Percentiles rank a stretch among this genome's conserved stretches.
Evolutionary conservation across 306 rosid species (phyloP).

Genomic region (Delonix regia): DNA sequence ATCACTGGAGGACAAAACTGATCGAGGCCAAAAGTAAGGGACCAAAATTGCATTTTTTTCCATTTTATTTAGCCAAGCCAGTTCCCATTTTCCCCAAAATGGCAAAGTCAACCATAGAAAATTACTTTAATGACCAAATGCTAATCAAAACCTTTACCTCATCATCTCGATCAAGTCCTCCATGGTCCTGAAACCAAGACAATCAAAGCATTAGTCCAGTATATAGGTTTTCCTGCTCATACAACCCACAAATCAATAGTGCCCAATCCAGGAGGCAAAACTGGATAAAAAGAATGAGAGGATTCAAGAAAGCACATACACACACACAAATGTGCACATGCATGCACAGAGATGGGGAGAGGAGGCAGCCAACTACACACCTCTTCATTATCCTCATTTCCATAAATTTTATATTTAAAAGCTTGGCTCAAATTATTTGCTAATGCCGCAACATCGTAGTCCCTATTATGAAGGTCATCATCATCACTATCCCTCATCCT

Average conservation of each 20-base stretch:
- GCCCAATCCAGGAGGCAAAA: constrained; percentile 20
- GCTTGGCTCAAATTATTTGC: constrained; percentile 98
- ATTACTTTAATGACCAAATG: constrained; percentile 18
- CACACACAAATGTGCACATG: constrained; percentile 10
- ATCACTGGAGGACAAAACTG: no score
- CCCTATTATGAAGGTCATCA: constrained; percentile 89
- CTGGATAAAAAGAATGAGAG: neutral
- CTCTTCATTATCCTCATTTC: constrained; percentile 92
- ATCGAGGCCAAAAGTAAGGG: no score
- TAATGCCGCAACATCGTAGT: constrained; percentile 88
- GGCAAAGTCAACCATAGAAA: constrained; percentile 31
- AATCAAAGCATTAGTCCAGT: constrained; percentile 34
- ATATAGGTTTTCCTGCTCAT: constrained; percentile 3
- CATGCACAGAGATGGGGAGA: constrained; percentile 24
- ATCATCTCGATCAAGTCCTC: constrained; percentile 76
- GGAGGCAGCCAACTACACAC: constrained; percentile 44
- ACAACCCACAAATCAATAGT: neutral
- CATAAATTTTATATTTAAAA: constrained; percentile 88
- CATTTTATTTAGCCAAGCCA: constrained; percentile 15
- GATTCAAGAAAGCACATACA: constrained; percentile 3
- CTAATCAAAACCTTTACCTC: constrained; percentile 62
- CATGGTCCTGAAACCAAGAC: constrained; percentile 72
- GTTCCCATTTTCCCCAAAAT: constrained; percentile 19
- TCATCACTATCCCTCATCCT: constrained; percentile 97
- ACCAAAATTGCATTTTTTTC: no score